Evolutionary conservation across 352 stramenopile genomes (phyloP).

Genomic region (Globisporangium mamillatum): DNA sequence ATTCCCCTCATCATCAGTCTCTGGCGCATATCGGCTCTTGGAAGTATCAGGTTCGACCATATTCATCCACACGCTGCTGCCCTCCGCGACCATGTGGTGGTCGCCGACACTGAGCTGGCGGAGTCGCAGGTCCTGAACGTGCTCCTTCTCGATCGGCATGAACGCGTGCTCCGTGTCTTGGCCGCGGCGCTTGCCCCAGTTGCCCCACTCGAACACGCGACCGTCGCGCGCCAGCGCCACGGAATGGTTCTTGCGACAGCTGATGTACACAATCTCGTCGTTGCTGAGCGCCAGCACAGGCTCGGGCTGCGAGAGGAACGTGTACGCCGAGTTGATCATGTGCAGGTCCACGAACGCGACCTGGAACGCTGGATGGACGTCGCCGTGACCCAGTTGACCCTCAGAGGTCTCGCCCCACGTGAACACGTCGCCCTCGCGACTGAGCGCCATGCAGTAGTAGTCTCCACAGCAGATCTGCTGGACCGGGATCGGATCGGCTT

Average conservation of each 20-base stretch:
- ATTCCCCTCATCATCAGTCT: conserved; percentile 14
- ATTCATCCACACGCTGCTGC: conserved; percentile 63
- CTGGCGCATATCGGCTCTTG: conserved; percentile 3
- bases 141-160: conserved; percentile 34
- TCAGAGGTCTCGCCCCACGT: conserved; percentile 76
- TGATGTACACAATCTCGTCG: conserved; percentile 38
- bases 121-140: conserved; percentile 21
- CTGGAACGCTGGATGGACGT: conserved; percentile 47
- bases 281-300: conserved; percentile 54
- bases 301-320: conserved; percentile 58
- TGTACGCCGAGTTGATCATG: conserved; percentile 70
- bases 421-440: conserved; percentile 64
- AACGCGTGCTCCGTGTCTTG: conserved; percentile 61
- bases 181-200: conserved; percentile 49
- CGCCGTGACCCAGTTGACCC: conserved; percentile 63
- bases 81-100: conserved; percentile 55
- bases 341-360: conserved; percentile 61
- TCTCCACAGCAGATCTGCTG: conserved; percentile 57
- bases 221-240: conserved; percentile 38
- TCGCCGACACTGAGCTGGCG: conserved; percentile 3
- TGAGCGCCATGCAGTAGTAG: conserved; percentile 66
- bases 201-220: conserved; percentile 66
- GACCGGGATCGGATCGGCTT: conserved; percentile 64
- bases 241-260: conserved; percentile 58
- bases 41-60: conserved; percentile 10